Percentiles rank a stretch among this genome's conserved stretches.
These are phyloP conservation scores for Sporothrix pseudoabietina DNA, from an alignment of 2,329 filamentous ascomycete species.

Conservation along the genomic window DNA sequence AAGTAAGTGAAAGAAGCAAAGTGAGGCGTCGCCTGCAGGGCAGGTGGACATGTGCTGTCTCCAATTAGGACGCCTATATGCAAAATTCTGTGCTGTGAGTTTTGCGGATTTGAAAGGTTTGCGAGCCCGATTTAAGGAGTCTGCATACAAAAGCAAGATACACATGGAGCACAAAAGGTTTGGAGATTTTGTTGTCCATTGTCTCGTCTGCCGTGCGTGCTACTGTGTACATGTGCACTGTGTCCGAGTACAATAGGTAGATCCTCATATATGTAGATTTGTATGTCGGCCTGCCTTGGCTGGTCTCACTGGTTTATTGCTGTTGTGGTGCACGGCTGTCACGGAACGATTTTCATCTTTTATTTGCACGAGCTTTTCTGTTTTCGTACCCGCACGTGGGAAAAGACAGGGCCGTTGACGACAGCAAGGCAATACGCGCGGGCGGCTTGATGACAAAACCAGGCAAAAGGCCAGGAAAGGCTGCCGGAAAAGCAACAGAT, in stretches of 20 bases:
- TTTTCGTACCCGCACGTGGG: background rate
- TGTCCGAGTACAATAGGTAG: background rate
- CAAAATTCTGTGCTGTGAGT: background rate
- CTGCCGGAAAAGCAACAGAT: background rate
- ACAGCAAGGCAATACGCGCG: background rate
- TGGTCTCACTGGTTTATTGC: background rate
- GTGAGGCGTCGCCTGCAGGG: constrained; percentile 2
- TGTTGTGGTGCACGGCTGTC: constrained; percentile 1
- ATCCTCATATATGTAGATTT: background rate
- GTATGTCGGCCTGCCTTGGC: background rate
- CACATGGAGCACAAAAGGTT: background rate
- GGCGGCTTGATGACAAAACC: constrained; percentile 16
- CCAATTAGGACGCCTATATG: constrained; percentile 4
- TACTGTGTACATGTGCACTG: background rate
- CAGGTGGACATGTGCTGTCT: constrained; percentile 6
- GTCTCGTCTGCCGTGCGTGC: constrained; percentile 6
- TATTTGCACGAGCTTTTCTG: background rate
- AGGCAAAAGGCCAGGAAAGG: background rate
- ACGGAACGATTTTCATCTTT: background rate
- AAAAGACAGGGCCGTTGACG: constrained; percentile 1
- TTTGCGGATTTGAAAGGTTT: background rate
- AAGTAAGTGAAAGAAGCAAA: background rate
- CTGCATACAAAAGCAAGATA: background rate
- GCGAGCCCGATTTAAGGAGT: background rate
- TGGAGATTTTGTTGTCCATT: background rate